Evolutionary conservation across 192 early-diverging fungal genomes (phyloP).

Genomic region (Backusella tuberculispora): DNA sequence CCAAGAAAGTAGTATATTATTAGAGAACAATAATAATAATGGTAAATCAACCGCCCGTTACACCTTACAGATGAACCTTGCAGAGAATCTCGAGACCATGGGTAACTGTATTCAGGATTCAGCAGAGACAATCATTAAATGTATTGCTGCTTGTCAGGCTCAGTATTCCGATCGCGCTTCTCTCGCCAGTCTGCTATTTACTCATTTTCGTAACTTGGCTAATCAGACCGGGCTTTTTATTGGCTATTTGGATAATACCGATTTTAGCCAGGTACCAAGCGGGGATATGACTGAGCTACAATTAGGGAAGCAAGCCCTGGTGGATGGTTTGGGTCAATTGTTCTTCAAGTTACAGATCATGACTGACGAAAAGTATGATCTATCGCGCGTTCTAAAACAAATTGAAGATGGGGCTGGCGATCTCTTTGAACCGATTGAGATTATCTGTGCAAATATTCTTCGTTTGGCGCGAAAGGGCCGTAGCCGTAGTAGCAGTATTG

Average conservation of each 20-base stretch:
- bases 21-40: not conserved
- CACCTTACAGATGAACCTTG: constrained; percentile 28
- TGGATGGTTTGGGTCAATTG: constrained; percentile 20
- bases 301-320: not conserved
- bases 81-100: constrained; percentile 30
- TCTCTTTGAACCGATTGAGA: constrained; percentile 14
- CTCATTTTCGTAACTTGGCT: constrained; percentile 41
- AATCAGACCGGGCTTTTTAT: constrained; percentile 40
- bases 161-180: not conserved
- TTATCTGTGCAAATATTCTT: constrained; percentile 26
- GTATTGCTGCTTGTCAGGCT: not conserved
- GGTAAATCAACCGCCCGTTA: constrained; percentile 16
- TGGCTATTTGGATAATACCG: constrained; percentile 35
- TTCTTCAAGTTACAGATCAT: constrained; percentile 25
- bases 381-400: not conserved
- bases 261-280: constrained; percentile 2
- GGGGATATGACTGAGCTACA: not conserved
- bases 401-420: constrained; percentile 7
- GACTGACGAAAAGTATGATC: not conserved
- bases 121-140: constrained; percentile 18
- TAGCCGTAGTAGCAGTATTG: constrained; percentile 7
- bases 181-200: constrained; percentile 29
- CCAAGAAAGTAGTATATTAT: not conserved
- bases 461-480: constrained; percentile 1
- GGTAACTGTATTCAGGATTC: constrained; percentile 37